Evolutionary conservation across 1,284 basidiomycete genomes (phyloP).

Genomic region (Cutaneotrichosporon cutaneum): DNA sequence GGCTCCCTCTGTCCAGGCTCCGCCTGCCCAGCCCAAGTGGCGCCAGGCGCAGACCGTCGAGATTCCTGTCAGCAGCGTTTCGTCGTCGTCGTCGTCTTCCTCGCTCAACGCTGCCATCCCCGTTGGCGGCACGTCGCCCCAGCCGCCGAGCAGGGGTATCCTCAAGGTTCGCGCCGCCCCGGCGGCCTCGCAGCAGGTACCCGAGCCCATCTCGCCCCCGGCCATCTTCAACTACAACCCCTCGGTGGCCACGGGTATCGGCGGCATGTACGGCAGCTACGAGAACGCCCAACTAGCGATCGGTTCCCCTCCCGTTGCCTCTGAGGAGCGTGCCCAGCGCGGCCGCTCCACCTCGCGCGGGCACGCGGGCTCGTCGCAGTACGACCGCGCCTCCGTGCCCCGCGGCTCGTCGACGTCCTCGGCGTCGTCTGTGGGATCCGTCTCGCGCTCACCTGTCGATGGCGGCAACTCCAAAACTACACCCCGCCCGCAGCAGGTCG

Average conservation of each 20-base stretch:
- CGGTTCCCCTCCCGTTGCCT: slow-evolving; percentile 26
- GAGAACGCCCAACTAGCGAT: slow-evolving; percentile 24
- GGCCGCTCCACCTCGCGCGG: slow-evolving; percentile 41
- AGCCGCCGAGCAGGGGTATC: slow-evolving; percentile 38
- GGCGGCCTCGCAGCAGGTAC: slow-evolving; percentile 8
- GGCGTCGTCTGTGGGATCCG: slow-evolving; percentile 19
- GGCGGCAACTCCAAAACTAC: slow-evolving; percentile 8
- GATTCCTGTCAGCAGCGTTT: not conserved
- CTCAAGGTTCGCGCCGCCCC: slow-evolving; percentile 46
- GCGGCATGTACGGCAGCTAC: slow-evolving; percentile 42
- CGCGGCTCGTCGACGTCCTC: slow-evolving; percentile 36
- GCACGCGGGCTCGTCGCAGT: slow-evolving; percentile 29
- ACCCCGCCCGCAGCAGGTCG: slow-evolving; percentile 23
- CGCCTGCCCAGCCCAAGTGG: slow-evolving; percentile 51
- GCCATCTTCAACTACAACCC: slow-evolving; percentile 53
- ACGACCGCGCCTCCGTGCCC: slow-evolving; percentile 39
- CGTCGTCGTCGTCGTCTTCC: slow-evolving; percentile 31
- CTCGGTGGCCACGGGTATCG: slow-evolving; percentile 52
- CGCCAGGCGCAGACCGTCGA: slow-evolving; percentile 41
- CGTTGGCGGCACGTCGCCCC: slow-evolving; percentile 20
- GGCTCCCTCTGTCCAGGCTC: slow-evolving; percentile 35
- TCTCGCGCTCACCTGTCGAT: slow-evolving; percentile 24
- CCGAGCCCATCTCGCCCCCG: slow-evolving; percentile 32
- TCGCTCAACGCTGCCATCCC: slow-evolving; percentile 27
- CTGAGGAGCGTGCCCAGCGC: slow-evolving; percentile 22